A percentile compares a stretch with the other conserved stretches of the same genome.
These are phyloP conservation scores for Millerozyma miso DNA, from an alignment of 805 yeast genomes.

Conservation along the genomic window DNA sequence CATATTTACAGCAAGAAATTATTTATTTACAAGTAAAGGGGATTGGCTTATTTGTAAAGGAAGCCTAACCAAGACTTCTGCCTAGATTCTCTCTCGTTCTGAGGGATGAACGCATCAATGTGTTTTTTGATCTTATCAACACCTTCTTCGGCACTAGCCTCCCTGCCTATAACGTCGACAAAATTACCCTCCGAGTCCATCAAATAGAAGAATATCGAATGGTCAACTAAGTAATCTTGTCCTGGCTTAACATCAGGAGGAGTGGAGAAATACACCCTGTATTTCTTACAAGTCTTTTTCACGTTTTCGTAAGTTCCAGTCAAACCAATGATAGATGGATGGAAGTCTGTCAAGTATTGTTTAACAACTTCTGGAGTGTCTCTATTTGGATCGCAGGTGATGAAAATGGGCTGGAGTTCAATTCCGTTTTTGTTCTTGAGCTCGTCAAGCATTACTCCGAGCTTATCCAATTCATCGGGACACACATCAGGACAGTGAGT, in stretches of 20 bases:
- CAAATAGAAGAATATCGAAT: constrained; percentile 91
- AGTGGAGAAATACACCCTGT: constrained; percentile 94
- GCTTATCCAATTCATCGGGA: constrained; percentile 94
- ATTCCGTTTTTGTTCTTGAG: constrained; percentile 54
- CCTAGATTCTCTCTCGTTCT: constrained; percentile 61
- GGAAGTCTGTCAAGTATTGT: constrained; percentile 84
- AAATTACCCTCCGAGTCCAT: constrained; percentile 99
- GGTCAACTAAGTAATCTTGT: constrained; percentile 94
- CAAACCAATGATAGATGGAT: constrained; percentile 81
- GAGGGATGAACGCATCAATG: constrained; percentile 71
- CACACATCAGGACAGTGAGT: constrained; percentile 98
- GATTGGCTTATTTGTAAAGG: constrained; percentile 39
- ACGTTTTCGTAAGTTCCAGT: constrained; percentile 88
- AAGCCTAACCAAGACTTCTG: constrained; percentile 58
- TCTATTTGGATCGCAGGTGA: constrained; percentile 96
- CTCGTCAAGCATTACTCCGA: constrained; percentile 65
- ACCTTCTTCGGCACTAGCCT: constrained; percentile 75
- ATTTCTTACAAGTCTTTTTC: constrained; percentile 80
- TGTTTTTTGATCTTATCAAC: constrained; percentile 72
- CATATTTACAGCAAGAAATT: background rate
- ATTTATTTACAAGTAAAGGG: constrained; percentile 3
- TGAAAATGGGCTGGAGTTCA: constrained; percentile 77
- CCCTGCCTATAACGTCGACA: constrained; percentile 91
- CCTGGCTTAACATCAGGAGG: constrained; percentile 93
- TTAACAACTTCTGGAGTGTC: constrained; percentile 84